Evolutionary conservation across 495 filamentous ascomycete species (phyloP).

Genomic region (Geoglossum glabrum): DNA sequence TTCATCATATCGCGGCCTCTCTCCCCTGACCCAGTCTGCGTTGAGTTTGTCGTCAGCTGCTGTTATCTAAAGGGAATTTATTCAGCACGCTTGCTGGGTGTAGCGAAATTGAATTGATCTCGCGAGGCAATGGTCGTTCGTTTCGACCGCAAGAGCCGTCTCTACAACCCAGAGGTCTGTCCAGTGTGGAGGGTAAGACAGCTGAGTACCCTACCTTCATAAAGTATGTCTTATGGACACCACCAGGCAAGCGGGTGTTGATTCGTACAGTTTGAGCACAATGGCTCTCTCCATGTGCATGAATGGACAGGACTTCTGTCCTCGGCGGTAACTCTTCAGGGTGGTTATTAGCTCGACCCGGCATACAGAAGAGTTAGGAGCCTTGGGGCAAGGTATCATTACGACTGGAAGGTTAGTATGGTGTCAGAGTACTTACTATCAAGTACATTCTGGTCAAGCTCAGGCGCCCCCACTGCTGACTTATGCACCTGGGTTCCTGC

Average conservation of each 20-base stretch:
- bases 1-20: neutral
- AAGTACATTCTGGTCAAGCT: neutral
- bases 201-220: neutral
- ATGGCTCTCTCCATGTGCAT: neutral
- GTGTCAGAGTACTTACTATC: neutral
- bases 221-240: neutral
- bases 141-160: neutral
- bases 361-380: neutral
- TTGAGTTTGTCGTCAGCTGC: neutral
- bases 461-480: neutral
- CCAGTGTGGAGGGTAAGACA: neutral
- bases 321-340: neutral
- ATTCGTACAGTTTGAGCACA: neutral
- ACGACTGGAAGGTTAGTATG: neutral
- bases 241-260: neutral
- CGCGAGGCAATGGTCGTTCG: neutral
- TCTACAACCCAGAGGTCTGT: neutral
- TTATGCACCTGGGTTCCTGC: neutral
- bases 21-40: neutral
- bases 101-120: neutral
- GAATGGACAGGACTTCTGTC: neutral
- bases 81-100: neutral
- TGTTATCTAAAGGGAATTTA: neutral
- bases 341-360: neutral
- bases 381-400: too few relatives aligned